Conservation (phyloP, 192 early-diverging fungal genomes). For the Gaertneriomyces sp. region DNA sequence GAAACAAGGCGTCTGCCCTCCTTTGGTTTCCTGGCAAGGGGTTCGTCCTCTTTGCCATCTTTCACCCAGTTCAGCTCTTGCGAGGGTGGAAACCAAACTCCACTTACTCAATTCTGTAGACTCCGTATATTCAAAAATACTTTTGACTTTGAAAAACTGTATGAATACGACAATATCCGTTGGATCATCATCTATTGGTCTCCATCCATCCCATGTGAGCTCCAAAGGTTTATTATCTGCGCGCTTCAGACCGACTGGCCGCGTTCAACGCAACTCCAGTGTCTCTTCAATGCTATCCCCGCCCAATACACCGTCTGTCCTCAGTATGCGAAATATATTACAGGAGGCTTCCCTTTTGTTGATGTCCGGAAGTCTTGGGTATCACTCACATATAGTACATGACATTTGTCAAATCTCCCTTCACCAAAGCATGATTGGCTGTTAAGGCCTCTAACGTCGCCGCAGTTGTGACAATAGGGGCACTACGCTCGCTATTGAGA, state of each 20-base stretch:
- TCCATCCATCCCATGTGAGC: not conserved
- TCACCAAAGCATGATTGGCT: conserved; percentile 45
- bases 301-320: conserved; percentile 2
- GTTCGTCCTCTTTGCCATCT: no score
- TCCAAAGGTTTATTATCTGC: not conserved
- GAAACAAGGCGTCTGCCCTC: no score
- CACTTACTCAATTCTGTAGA: no score
- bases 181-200: not conserved
- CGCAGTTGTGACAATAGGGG: not conserved
- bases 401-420: conserved; percentile 47
- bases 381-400: conserved; percentile 55
- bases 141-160: no score
- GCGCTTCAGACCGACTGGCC: no score
- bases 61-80: no score
- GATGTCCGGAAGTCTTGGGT: not conserved
- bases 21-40: no score
- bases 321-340: not conserved
- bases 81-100: no score
- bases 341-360: not conserved
- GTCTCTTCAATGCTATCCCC: not conserved
- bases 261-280: not conserved
- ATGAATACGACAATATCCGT: no score
- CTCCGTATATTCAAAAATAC: no score
- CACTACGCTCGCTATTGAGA: conserved; percentile 9
- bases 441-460: conserved; percentile 25